Percentiles rank a stretch among this genome's conserved stretches.
These are phyloP conservation scores for Penicillium sp. DNA, from an alignment of 2,329 filamentous ascomycete species.

Conservation along the genomic window DNA sequence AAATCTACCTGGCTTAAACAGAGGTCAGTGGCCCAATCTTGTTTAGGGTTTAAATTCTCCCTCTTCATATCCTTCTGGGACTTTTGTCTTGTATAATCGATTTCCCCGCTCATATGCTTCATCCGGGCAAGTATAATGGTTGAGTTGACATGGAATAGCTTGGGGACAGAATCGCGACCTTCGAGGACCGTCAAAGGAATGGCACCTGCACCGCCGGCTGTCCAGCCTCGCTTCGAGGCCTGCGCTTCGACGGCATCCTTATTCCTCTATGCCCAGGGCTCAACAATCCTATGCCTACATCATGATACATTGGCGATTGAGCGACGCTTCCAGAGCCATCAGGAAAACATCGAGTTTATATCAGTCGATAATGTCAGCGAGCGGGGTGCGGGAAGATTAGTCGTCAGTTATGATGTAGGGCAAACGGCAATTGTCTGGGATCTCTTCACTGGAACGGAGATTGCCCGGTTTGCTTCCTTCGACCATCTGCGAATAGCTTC, in stretches of 20 bases:
- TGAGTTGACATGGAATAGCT: conserved; percentile 57
- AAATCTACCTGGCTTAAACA: conserved; percentile 15
- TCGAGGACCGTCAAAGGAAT: conserved; percentile 53
- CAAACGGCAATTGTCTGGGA: conserved; percentile 97
- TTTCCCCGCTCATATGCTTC: neutral
- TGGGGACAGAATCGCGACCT: conserved; percentile 58
- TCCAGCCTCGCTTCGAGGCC: conserved; percentile 66
- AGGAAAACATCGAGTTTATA: conserved; percentile 77
- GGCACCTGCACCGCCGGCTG: conserved; percentile 24
- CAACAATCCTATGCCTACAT: conserved; percentile 79
- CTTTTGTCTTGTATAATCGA: neutral
- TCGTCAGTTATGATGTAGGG: conserved; percentile 88
- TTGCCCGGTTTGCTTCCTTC: conserved; percentile 89
- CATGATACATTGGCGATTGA: conserved; percentile 92
- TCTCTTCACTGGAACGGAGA: conserved; percentile 82
- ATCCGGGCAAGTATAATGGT: conserved; percentile 50
- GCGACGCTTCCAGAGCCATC: conserved; percentile 77
- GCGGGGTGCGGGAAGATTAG: conserved; percentile 74
- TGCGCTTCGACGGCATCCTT: conserved; percentile 88
- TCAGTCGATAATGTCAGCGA: conserved; percentile 91
- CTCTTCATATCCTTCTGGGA: conserved; percentile 6
- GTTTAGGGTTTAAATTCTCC: conserved; percentile 1
- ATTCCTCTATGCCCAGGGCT: conserved; percentile 83
- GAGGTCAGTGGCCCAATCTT: conserved; percentile 17
- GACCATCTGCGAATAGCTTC: conserved; percentile 78